Evolutionary conservation across 176 grass and related monocot species (phyloP), one percentile per base, ranked within the genome.

Genomic region (Tillandsia fasciculata): DNA sequence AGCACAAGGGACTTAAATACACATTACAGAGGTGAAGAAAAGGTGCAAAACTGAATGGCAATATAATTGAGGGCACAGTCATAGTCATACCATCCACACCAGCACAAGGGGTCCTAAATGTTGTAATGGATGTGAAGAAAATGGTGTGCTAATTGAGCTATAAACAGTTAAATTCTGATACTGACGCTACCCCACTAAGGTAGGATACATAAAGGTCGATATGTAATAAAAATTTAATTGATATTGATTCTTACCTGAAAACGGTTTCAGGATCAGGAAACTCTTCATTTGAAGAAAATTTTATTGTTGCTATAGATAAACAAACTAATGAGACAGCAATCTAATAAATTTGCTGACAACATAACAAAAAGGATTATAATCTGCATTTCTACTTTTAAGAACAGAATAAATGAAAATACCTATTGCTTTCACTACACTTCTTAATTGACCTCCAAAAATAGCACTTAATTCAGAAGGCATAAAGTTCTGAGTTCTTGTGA

Each of bases 371-470:
- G 7, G 33, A 42, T 7, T 76, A 2, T n/a, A 24, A 22, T 72
- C 26, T 42, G 33, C 33, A 7, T 42, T 42, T 17, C 48, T 57
- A 50, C 22, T 26, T 22, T 23, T 64, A 33, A 17, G 48, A 3
- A 68, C 67, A 27, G 33, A 22, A 51, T 12, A 54, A 12, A 63
- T 59, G 78, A 22, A 69, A 29, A 52, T 85, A 99, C 94, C 89
- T 82, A 48, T n/a, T 75, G 94, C 87, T 78, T 99, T 99, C 51
- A 99, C 87, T 57, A 80, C 54, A 24, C 94, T 99, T 80, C 77
- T 88, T 48, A 92, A 80, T 76, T 99, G 80, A 51, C 94, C 94
- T 42, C 94, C 94, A 84, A 99, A 99, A 79, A 99, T 99, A 78
- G 74, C 82, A 87, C 79, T 99, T 79, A 99, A 67, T 72, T 86